These are phyloP conservation scores for Gossypium trilobum DNA, from an alignment of 441 rosid species.

Conservation along the genomic window DNA sequence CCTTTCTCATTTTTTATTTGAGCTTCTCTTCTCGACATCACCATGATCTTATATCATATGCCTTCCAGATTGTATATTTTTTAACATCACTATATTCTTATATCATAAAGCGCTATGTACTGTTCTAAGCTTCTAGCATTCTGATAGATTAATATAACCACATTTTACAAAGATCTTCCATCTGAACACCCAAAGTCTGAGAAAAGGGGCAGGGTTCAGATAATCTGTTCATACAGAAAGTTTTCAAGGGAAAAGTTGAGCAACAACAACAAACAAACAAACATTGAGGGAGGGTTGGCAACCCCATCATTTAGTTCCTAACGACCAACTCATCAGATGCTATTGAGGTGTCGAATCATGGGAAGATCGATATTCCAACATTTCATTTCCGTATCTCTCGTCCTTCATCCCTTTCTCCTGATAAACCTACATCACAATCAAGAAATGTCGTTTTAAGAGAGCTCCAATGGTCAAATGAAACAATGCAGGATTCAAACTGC, in stretches of 20 bases:
- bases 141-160: not conserved
- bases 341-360: constrained; percentile 24
- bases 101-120: not conserved
- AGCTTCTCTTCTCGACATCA: not conserved
- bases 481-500: not conserved
- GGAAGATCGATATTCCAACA: constrained; percentile 48
- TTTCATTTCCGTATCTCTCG: constrained; percentile 59
- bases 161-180: not conserved
- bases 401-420: constrained; percentile 64
- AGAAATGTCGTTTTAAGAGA: not conserved
- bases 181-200: not conserved
- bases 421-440: constrained; percentile 42
- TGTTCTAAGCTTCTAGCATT: not conserved
- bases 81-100: not conserved
- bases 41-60: too few species aligned
- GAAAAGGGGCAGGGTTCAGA: not conserved
- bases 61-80: not conserved
- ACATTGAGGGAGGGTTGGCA: not conserved
- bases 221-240: not conserved
- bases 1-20: constrained; percentile 3
- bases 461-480: not conserved
- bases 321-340: not conserved
- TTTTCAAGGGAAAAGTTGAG: not conserved
- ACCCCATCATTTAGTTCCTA: not conserved
- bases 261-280: not conserved